A percentile compares a stretch with the other conserved stretches of the same genome.
Evolutionary conservation across 2,329 filamentous ascomycete genomes (phyloP).

Genomic region (Colletotrichum coccodes): DNA sequence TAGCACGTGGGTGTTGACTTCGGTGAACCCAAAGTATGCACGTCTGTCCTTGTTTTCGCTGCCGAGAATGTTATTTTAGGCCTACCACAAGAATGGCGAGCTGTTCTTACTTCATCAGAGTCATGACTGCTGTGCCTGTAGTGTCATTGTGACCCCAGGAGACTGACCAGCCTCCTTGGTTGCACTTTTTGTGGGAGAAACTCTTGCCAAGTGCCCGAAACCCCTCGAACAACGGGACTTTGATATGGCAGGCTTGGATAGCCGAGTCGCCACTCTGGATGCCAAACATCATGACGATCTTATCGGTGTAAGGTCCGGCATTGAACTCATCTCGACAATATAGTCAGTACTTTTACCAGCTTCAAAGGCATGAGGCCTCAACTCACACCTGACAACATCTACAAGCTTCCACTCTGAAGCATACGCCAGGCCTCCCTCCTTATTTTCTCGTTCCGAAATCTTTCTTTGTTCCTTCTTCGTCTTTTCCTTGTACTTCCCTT

Average conservation of each 20-base stretch:
- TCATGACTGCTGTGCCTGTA: constrained; percentile 42
- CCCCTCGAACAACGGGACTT: constrained; percentile 7
- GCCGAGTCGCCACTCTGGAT: constrained; percentile 9
- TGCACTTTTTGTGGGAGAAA: constrained; percentile 39
- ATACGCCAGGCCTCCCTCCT: constrained; percentile 1
- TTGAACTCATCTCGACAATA: background rate
- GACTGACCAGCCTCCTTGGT: constrained; percentile 38
- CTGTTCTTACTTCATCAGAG: constrained; percentile 41
- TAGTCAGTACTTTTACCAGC: background rate
- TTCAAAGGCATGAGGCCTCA: background rate
- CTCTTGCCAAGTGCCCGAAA: constrained; percentile 35
- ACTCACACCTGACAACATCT: constrained; percentile 30
- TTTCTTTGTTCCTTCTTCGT: background rate
- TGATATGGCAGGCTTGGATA: constrained; percentile 33
- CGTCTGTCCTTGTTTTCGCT: constrained; percentile 3
- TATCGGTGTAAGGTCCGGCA: background rate
- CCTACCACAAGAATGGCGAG: accelerated
- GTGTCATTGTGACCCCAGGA: constrained; percentile 44
- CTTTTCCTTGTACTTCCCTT: background rate
- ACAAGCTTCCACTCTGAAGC: constrained; percentile 25
- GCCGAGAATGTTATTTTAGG: background rate
- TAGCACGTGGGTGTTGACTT: constrained; percentile 16
- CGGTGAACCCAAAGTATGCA: constrained; percentile 28
- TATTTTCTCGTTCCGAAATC: background rate
- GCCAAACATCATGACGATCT: background rate